Conservation (phyloP, 441 rosid genomes). For the Brassica balearica region DNA sequence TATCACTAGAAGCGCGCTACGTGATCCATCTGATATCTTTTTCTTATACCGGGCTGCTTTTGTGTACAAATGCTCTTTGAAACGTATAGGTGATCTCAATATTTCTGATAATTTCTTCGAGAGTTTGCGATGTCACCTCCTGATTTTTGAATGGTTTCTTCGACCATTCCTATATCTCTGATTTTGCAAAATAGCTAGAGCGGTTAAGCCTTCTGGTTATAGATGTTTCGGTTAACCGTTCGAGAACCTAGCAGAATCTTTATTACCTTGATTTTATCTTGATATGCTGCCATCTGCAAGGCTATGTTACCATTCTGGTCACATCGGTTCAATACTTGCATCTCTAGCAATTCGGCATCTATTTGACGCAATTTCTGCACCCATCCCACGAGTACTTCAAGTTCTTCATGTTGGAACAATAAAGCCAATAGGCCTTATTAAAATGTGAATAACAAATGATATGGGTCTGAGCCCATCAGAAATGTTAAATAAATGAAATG, state of each 20-base stretch:
- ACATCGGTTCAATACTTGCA: constrained; percentile 32
- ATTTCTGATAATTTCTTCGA: not conserved
- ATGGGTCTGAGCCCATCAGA: too few species aligned
- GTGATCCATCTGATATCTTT: constrained; percentile 33
- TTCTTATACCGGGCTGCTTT: not conserved
- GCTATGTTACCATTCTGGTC: constrained; percentile 39
- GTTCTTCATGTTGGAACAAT: constrained; percentile 5
- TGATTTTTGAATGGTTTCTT: constrained; percentile 1
- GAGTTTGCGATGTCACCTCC: constrained; percentile 23
- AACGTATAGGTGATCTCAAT: constrained; percentile 2
- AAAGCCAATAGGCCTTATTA: too few species aligned
- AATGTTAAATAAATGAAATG: too few species aligned
- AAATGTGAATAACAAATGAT: too few species aligned
- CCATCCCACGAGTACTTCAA: constrained; percentile 21
- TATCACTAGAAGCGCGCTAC: constrained; percentile 45
- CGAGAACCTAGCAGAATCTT: constrained; percentile 20
- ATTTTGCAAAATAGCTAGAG: constrained; percentile 35
- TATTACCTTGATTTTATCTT: constrained; percentile 29
- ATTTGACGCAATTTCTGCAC: not conserved
- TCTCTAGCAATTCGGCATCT: constrained; percentile 2
- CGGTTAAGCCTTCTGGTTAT: constrained; percentile 38
- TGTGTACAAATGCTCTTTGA: not conserved
- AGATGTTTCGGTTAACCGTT: constrained; percentile 24
- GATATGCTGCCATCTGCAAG: constrained; percentile 39
- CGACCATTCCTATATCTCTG: not conserved